Base-by-base conservation (phyloP, 2,329 filamentous ascomycete genomes). In the Ophiostoma sp. region DNA sequence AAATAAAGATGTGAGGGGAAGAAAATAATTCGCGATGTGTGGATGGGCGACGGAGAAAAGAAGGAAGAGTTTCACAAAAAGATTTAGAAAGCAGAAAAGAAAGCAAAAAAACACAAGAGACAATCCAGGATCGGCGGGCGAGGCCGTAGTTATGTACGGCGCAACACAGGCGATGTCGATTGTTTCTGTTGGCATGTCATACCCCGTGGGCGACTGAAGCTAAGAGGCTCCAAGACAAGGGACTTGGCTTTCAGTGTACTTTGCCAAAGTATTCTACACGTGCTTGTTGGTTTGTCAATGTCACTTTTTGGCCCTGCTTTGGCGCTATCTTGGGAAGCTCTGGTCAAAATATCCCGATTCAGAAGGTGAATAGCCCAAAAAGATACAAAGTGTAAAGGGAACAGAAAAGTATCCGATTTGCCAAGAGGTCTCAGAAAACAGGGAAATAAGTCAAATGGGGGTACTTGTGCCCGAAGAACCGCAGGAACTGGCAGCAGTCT, bases 321-420 rank as follows among this genome's bases (percentile, higher is more conserved):
- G 7, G 42, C 39, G 63, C 63, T 39, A 31, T 48, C 15, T 64
- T 9, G 39, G 9, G 39, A 31, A 7, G 1, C 63, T 31, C 22
- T 28, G 15, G n/a, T 68, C 12, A 28, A 48, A 25, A 8, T 17
- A 15, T n/a, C 22, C 39, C 36, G 17, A 48, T 48, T 68, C 12
- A 68, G 39, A 48, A 48, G 39, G 39, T 68, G 42, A 68, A n/a
- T 48, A 68, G 19, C 12, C 42, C 42, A n/a, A 68, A 66, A 68
- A 48, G 63, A 31, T 68, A 68, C 39, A 68, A 48, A 48, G 63
- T 25, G 25, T 31, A 25, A 3, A 2, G 31, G 15, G 11, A 12
- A 28, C n/a, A n/a, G 11, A 48, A 28, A 68, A 48, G 63, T 68
- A 68, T 48, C 22, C 25, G 22, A 48, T 12, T 48, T 48, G 63